Base-by-base conservation (phyloP, 805 yeast genomes). In the Ogataea nitratoaversa region DNA sequence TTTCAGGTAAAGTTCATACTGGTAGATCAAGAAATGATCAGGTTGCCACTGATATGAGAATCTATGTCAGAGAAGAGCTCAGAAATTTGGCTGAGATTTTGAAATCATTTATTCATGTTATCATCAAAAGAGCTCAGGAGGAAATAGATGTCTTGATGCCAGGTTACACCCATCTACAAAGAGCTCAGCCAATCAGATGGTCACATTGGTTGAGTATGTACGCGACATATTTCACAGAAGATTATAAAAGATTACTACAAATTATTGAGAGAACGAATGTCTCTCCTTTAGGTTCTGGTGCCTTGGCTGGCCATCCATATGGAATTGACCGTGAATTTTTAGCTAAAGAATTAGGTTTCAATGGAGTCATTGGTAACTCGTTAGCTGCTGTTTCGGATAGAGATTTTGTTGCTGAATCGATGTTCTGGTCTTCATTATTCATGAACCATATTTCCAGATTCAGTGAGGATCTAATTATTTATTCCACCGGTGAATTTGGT, bases 161-260 rank as follows among this genome's bases (percentile, higher is more conserved):
- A 9, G 99, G 99, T 32, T 93, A 93, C 70, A 93, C 99, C 12
- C 99, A 93, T 68, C 71, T 93, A 61, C 99, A 93, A 72, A 84
- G 96, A 63, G 98, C 98, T 2, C 99, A 90, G 67, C 99, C 99
- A n/a, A 93, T 93, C 58, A 79, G 99, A 68, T 93, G 99, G 99
- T 74, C 97, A 1, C 99, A 93, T 63, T 91, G 97, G 96, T 72
- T 93, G 50, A 79, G 91, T 51, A 81, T 88, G 61, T 91, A 93
- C 58, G 97, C 96, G 29, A 91, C 99, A 2, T 93, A 90, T 60
- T 83, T 93, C 65, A 78, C 90, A 8, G 89, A 89, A 59, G 99
- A 93, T 62, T 80, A 84, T 67, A 79, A 85, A 61, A 78, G 99
- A 61, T 73, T 93, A 52, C 67, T 75, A 48, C 93, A 95, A 66